Evolutionary conservation across 192 early-diverging fungal species (phyloP).

Genomic region (Glomus cerebriforme): DNA sequence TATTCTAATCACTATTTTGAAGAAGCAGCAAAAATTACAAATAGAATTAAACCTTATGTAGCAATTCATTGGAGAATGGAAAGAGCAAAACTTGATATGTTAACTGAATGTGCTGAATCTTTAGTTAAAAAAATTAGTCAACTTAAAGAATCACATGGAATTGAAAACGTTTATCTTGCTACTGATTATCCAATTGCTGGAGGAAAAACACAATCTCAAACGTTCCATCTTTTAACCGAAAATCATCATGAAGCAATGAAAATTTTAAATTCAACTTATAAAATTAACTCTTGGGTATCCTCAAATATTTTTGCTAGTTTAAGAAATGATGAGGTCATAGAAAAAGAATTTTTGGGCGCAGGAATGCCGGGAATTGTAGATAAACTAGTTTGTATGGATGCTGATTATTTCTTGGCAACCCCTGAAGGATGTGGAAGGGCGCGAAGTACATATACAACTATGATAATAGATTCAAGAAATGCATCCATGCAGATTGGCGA

Average conservation of each 20-base stretch:
- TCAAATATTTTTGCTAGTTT: neutral
- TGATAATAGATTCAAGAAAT: neutral
- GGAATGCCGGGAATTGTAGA: neutral
- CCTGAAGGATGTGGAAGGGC: neutral
- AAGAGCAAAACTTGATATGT: neutral
- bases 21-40: neutral
- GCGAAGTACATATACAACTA: neutral
- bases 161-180: conserved; percentile 34
- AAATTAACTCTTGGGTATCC: neutral
- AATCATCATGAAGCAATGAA: conserved; percentile 29
- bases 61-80: conserved; percentile 28
- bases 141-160: neutral
- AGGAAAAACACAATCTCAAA: neutral
- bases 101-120: conserved; percentile 1
- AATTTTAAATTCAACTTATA: neutral
- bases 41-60: conserved; percentile 1
- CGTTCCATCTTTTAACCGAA: neutral
- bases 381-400: neutral
- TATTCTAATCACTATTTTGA: neutral
- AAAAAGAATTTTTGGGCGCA: neutral
- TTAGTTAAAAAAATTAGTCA: neutral
- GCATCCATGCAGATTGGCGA: neutral
- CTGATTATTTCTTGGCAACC: neutral
- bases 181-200: conserved; percentile 33
- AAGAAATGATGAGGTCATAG: neutral